A percentile compares a stretch with the other conserved stretches of the same genome.
These are phyloP conservation scores for Paecilomyces variotii DNA, from an alignment of 2,329 filamentous ascomycete genomes.

Conservation along the genomic window DNA sequence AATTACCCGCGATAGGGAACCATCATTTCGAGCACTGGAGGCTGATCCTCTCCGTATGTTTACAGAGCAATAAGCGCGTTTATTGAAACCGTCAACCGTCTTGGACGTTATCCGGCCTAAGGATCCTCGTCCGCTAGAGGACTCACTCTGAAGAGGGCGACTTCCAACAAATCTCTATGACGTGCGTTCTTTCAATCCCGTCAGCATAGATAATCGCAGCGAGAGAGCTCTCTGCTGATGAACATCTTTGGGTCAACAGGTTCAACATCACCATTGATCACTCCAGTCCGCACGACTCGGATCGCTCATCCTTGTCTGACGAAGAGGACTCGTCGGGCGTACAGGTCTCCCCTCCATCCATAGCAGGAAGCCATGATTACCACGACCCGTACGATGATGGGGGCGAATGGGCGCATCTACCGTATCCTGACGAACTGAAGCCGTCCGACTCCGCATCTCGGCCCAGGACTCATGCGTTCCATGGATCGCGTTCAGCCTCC, in stretches of 20 bases:
- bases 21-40: too few relatives aligned
- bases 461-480: conserved; percentile 29
- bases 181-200: neutral
- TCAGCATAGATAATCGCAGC: neutral
- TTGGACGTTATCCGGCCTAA: neutral
- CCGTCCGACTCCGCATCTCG: conserved; percentile 41
- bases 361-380: conserved; percentile 33
- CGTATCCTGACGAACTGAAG: conserved; percentile 40
- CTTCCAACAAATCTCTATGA: conserved; percentile 5
- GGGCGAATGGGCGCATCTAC: conserved; percentile 29
- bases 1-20: neutral
- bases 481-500: conserved; percentile 28
- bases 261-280: conserved; percentile 37
- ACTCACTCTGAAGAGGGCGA: conserved; percentile 4
- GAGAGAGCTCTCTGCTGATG: neutral
- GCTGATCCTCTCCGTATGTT: neutral
- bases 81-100: neutral
- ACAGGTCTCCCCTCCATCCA: conserved; percentile 34
- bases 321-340: conserved; percentile 40
- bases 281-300: conserved; percentile 29
- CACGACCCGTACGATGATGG: conserved; percentile 25
- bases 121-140: conserved; percentile 1
- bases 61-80: neutral
- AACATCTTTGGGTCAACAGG: conserved; percentile 17
- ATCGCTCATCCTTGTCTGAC: conserved; percentile 32